A percentile compares a stretch with the other conserved stretches of the same genome.
Conservation (phyloP, 495 filamentous ascomycete species). For the Hypoxylon trugodes region DNA sequence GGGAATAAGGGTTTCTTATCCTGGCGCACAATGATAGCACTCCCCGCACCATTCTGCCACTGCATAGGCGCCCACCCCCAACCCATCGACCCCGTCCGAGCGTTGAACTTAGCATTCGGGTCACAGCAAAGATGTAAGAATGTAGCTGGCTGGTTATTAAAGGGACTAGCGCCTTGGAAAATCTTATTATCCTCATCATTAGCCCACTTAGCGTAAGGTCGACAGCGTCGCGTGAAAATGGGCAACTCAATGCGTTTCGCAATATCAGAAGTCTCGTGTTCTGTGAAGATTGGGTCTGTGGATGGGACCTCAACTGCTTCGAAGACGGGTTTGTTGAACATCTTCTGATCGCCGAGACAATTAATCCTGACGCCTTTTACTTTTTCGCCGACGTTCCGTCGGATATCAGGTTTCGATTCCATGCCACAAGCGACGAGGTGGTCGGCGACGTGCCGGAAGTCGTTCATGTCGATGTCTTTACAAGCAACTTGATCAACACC, state of each 20-base stretch:
- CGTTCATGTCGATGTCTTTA: conserved; percentile 43
- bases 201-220: conserved; percentile 12
- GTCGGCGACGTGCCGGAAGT: conserved; percentile 45
- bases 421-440: conserved; percentile 36
- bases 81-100: background rate
- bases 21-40: conserved; percentile 25
- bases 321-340: conserved; percentile 35
- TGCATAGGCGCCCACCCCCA: conserved; percentile 2
- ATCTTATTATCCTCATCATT: conserved; percentile 5
- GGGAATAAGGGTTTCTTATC: conserved; percentile 29
- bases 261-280: conserved; percentile 21
- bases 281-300: conserved; percentile 20
- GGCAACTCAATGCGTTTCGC: conserved; percentile 24
- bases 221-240: conserved; percentile 8
- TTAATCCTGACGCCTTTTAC: conserved; percentile 46
- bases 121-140: conserved; percentile 30
- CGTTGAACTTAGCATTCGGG: conserved; percentile 5
- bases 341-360: conserved; percentile 43
- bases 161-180: conserved; percentile 3
- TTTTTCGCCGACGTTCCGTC: background rate
- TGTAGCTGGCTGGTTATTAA: conserved; percentile 27
- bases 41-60: conserved; percentile 30
- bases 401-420: background rate
- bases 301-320: conserved; percentile 38
- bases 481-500: conserved; percentile 9